Evolutionary conservation across 805 yeast species (phyloP), one percentile per base, ranked within the genome.

Genomic region (Kluyveromyces siamensis): DNA sequence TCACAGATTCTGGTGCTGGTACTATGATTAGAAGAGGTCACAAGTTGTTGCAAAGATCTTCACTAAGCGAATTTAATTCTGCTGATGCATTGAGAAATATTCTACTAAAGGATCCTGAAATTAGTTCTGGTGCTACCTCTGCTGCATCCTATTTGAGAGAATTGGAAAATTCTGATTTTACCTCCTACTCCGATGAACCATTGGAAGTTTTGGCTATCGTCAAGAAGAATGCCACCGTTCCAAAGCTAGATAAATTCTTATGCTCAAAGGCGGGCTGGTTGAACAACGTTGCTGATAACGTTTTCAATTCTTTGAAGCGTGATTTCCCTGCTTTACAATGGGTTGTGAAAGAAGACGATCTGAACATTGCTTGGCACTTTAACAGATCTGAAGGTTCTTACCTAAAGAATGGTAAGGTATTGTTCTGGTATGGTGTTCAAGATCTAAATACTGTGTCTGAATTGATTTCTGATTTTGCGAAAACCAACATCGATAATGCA

Each of bases 1-100:
- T 93, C 72, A 93, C 99, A 39, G 99, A 93, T 68, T 85, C 96
- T 16, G 99, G 99, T 69, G 99, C 99, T 30, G 99, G 99, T 64
- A 93, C 99, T 42, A 76, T 93, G 73, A 89, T 93, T 60, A 85
- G 99, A 77, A 83, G 99, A 69, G 99, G 99, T 53, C 87, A 91
- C 72, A 88, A 87, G 71, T 76, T 93, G 56, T 67, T 84, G 50
- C 82, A 80, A 60, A 81, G 88, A 65, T 76, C 79, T 60, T 77
- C 84, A 19, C 71, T 89, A 48, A 69, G 73, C 37, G 91, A 86
- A 53, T 85, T 90, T 65, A 58, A 68, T 27, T 79, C 82, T 51
- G 79, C 87, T n/a, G 96, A 87, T 62, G 71, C 80, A 47, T 77
- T 93, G 57, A 79, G 96, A 69, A 65, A 75, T 44, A 93, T 89